Percentiles rank a stretch among this genome's conserved stretches.
Conservation (phyloP, 139 green algal species). For the Deuterostichococcus epilithicus region DNA sequence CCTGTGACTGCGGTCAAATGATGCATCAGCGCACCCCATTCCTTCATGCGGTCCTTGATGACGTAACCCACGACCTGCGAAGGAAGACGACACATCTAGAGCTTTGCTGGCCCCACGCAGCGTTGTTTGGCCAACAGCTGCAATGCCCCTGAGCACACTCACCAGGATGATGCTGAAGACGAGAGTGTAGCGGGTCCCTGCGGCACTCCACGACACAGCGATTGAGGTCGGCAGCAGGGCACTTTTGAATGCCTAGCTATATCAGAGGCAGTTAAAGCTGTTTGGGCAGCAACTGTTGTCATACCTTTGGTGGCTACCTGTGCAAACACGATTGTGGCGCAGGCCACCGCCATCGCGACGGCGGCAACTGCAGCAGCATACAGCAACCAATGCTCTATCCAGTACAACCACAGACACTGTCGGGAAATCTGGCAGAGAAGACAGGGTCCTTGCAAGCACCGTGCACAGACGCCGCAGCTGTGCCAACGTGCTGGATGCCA, state of each 20-base stretch:
- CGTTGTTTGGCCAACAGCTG: no score
- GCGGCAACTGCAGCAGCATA: background rate
- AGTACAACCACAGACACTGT: no score
- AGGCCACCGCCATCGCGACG: background rate
- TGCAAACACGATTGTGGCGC: background rate
- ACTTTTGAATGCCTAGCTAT: no score
- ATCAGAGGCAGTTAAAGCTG: no score
- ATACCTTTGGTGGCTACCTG: background rate
- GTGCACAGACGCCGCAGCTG: no score
- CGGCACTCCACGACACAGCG: background rate
- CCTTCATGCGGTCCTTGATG: slow-evolving; percentile 26
- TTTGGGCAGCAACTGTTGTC: background rate
- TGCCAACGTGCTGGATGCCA: no score
- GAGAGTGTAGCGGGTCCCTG: background rate
- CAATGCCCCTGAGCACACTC: background rate
- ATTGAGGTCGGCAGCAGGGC: background rate
- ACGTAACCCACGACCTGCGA: slow-evolving; percentile 15
- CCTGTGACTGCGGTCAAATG: no score
- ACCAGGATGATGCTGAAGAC: background rate
- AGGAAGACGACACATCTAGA: background rate
- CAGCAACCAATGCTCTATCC: no score
- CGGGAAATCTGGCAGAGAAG: no score
- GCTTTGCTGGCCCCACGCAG: no score
- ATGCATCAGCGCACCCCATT: slow-evolving; percentile 35
- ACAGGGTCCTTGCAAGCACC: no score